A percentile compares a stretch with the other conserved stretches of the same genome.
These are phyloP conservation scores for Alternaria viburni DNA, from an alignment of 2,329 filamentous ascomycete species.

Conservation along the genomic window DNA sequence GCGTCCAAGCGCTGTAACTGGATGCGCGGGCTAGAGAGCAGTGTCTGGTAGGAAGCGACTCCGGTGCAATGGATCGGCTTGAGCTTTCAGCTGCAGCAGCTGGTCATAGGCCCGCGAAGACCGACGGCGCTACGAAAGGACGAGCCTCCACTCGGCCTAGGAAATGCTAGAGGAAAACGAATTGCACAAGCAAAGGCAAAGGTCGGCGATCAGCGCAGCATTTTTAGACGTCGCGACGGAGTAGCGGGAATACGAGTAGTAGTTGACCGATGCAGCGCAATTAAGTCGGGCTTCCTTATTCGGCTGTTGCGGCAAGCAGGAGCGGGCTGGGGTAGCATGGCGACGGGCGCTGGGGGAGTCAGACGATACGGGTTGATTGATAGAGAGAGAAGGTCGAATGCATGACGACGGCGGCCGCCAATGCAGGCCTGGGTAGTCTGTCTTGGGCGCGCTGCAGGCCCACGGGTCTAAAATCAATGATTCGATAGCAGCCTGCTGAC, in stretches of 20 bases:
- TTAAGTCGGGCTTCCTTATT: conserved; percentile 37
- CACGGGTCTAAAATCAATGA: conserved; percentile 27
- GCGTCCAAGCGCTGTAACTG: conserved; percentile 18
- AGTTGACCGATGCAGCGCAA: conserved; percentile 30
- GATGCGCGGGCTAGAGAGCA: conserved; percentile 25
- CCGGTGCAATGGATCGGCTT: conserved; percentile 33
- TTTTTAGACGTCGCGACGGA: conserved; percentile 15
- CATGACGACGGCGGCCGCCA: conserved; percentile 46
- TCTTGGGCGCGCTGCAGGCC: conserved; percentile 34
- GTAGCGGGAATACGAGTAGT: conserved; percentile 29
- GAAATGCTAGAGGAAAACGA: conserved; percentile 26
- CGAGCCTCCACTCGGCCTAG: conserved; percentile 6
- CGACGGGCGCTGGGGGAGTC: conserved; percentile 28
- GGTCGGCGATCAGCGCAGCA: conserved; percentile 33
- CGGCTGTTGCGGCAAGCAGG: conserved; percentile 47
- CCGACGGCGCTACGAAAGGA: conserved; percentile 16
- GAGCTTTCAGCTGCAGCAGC: conserved; percentile 14
- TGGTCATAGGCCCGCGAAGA: conserved; percentile 12
- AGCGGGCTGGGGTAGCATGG: conserved; percentile 22
- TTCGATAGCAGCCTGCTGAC: conserved; percentile 44
- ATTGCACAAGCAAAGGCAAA: conserved; percentile 21
- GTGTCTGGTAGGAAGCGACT: conserved; percentile 16
- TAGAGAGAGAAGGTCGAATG: conserved; percentile 38
- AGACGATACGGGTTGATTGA: conserved; percentile 42
- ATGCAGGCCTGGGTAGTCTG: conserved; percentile 32